Base-by-base conservation (phyloP, 371 early-diverging fungal genomes). In the Zopfochytrium polystomum region DNA sequence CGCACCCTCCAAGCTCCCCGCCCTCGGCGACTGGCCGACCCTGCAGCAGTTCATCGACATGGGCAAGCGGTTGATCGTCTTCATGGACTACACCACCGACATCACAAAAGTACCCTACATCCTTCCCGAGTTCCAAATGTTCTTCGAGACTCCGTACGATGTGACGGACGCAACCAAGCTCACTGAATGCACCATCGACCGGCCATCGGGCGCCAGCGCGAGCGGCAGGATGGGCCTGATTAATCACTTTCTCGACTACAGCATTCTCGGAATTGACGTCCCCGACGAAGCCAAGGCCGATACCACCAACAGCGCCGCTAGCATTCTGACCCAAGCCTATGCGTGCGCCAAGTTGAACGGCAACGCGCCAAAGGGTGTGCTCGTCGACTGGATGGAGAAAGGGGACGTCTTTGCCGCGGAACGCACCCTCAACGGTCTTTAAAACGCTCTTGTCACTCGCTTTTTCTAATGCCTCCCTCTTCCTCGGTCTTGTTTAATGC, bases 71-170 rank as follows among this genome's bases (percentile, higher is more conserved):
- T 13, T 26, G 20, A 20, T 48, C 49, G 22, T 48, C 9, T 22
- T 48, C 13, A 11, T 48, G 49, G 49, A 48, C 22, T 48, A 48
- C 26, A 20, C 7, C 13, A 20, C 49, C 9, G 20, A 48, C 49
- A 22, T 22, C 13, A 11, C 49, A 7, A 20, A 48, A 20, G 49
- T 48, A 7, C 11, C 20, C 49, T 48, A 48, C 49, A 7, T 48
- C 13, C 26, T 48, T 7, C 20, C 20, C 22, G 49, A 48, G 22
- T 48, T 48, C 26, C 7, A 7, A 7, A 13, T 13, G 9, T 22
- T 48, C 13, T 48, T 48, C 22, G 49, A 48, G 20, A 48, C 49
- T 7, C 49, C 49, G 22, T 48, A 48, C 20, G 49, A 48, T 48
- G 20, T 26, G 22, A 48, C 49, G 13, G 7, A 7, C 22, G 13